phyloP scores from a whole-genome alignment of 139 green algal genomes.

The Zygnema cylindricum region DNA sequence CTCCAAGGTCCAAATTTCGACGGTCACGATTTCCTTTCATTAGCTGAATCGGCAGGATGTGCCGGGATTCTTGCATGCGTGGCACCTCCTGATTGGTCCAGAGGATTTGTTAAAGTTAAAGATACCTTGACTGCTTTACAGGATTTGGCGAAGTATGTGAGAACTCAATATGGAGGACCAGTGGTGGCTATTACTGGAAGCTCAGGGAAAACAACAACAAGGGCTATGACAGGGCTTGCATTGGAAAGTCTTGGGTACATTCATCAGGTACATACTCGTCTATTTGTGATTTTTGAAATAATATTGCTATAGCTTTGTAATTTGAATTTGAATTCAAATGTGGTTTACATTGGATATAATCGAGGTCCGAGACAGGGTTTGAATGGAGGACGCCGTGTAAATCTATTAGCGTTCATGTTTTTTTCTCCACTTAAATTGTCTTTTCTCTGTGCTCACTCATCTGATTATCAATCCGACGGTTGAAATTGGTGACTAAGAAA shows the following conservation, averaged over 20 bases:
- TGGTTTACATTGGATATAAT: too few species aligned
- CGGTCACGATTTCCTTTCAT: constrained; percentile 47
- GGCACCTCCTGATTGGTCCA: constrained; percentile 21
- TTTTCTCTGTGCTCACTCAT: too few species aligned
- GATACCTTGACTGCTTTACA: constrained; percentile 59
- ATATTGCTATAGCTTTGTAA: too few species aligned
- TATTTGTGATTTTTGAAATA: too few species aligned
- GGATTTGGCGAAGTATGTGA: constrained; percentile 40
- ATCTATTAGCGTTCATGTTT: not conserved
- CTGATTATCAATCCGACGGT: too few species aligned
- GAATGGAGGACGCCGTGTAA: too few species aligned
- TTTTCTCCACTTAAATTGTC: too few species aligned
- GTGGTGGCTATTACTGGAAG: constrained; percentile 60
- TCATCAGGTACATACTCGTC: too few species aligned
- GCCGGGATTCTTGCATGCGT: constrained; percentile 11
- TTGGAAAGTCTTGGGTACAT: constrained; percentile 37
- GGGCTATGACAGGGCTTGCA: constrained; percentile 20
- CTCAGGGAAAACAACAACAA: constrained; percentile 62
- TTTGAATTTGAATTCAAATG: too few species aligned
- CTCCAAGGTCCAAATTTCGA: constrained; percentile 48
- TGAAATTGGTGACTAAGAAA: too few species aligned
- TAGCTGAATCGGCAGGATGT: constrained; percentile 20
- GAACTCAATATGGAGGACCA: constrained; percentile 19
- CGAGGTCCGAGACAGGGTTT: too few species aligned
- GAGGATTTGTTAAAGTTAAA: constrained; percentile 46